Conservation (phyloP, 108 stramenopile species). For the Hondaea fermentalgiana region DNA sequence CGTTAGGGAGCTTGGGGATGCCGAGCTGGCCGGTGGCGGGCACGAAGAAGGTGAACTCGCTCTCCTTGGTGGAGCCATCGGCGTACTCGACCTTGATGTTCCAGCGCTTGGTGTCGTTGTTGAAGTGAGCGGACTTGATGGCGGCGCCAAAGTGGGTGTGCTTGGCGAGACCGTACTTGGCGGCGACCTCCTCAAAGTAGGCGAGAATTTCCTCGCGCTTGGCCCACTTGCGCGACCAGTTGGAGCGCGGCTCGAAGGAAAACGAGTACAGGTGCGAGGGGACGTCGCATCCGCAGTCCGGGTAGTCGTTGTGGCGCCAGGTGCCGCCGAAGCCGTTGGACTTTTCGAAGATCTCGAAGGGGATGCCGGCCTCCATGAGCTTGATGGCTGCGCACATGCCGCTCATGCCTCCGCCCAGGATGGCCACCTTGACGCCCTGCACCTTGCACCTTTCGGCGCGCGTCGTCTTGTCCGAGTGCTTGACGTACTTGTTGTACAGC, state of each 20-base stretch:
- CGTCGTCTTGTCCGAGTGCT: background rate
- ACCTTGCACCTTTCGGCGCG: background rate
- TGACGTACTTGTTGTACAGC: background rate
- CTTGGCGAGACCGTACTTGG: background rate
- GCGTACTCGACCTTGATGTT: background rate
- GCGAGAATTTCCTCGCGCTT: background rate
- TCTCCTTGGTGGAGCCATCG: background rate
- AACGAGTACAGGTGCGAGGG: background rate
- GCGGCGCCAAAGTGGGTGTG: background rate
- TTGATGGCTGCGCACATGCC: slow-evolving; percentile 9
- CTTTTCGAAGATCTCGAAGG: slow-evolving; percentile 9
- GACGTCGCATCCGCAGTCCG: background rate
- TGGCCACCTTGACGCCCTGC: background rate
- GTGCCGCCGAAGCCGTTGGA: background rate
- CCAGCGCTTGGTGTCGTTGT: slow-evolving; percentile 2
- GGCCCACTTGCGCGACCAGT: background rate
- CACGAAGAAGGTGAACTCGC: background rate
- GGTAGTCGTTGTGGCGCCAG: slow-evolving; percentile 5
- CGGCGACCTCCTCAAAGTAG: background rate
- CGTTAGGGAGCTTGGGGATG: background rate
- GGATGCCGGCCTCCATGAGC: slow-evolving; percentile 10
- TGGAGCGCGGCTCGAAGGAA: background rate
- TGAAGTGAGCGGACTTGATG: background rate
- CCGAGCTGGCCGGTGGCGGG: slow-evolving; percentile 2
- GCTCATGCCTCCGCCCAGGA: background rate